A percentile compares a stretch with the other conserved stretches of the same genome.
These are phyloP conservation scores for Sporothrix phasma DNA, from an alignment of 2,329 filamentous ascomycete species.

Conservation along the genomic window DNA sequence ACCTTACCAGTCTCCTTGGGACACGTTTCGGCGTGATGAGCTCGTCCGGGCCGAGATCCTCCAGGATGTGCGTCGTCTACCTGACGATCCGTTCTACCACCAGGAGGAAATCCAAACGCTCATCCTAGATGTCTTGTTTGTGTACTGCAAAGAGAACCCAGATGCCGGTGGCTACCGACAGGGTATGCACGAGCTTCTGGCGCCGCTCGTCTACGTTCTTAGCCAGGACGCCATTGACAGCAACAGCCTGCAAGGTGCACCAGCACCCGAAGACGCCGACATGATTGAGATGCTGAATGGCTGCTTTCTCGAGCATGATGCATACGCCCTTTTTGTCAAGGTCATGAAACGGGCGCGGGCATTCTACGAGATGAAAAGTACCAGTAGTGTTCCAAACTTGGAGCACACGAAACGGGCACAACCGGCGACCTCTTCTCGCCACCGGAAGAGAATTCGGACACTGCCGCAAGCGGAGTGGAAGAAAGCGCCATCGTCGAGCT, in stretches of 20 bases:
- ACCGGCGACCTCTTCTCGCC: not conserved
- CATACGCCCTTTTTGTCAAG: conserved; percentile 73
- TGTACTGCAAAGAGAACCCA: conserved; percentile 89
- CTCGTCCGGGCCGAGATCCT: conserved; percentile 75
- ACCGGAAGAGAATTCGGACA: not conserved
- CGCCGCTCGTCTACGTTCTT: conserved; percentile 77
- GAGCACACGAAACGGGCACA: not conserved
- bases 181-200: conserved; percentile 94
- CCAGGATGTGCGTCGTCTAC: conserved; percentile 89
- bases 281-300: conserved; percentile 61
- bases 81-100: conserved; percentile 85
- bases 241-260: conserved; percentile 22
- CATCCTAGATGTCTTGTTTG: conserved; percentile 81
- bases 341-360: conserved; percentile 80
- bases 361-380: conserved; percentile 68
- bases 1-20: conserved; percentile 73
- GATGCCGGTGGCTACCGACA: conserved; percentile 85
- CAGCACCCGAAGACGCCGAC: conserved; percentile 33
- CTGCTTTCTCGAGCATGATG: conserved; percentile 76
- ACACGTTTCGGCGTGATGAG: conserved; percentile 76
- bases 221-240: conserved; percentile 63
- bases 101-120: conserved; percentile 66
- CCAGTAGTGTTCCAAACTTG: not conserved
- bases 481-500: conserved; percentile 66
- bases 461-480: conserved; percentile 27